phyloP scores from a whole-genome alignment of 768 basidiomycete species.

The Melanogaster broomeanus region DNA sequence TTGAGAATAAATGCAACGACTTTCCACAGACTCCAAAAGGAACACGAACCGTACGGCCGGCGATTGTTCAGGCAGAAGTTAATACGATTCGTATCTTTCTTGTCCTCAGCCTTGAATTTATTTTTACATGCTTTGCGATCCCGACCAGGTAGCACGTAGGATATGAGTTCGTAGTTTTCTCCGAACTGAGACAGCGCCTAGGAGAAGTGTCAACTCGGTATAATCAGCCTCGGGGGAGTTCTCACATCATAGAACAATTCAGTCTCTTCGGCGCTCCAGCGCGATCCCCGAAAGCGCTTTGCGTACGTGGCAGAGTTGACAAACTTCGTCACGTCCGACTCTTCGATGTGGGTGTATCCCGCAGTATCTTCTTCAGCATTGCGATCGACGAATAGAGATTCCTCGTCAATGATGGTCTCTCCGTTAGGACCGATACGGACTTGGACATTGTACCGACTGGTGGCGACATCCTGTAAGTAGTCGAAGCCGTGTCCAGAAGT shows the following conservation, averaged over 20 bases:
- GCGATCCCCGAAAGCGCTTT: conserved; percentile 76
- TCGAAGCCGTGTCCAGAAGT: conserved; percentile 66
- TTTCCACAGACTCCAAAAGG: background rate
- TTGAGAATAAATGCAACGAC: background rate
- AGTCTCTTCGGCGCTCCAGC: conserved; percentile 91
- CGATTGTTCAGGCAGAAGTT: conserved; percentile 74
- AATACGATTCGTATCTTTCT: conserved; percentile 73
- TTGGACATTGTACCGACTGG: conserved; percentile 81
- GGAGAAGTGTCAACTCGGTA: conserved; percentile 7
- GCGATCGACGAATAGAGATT: conserved; percentile 79
- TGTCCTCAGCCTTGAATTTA: conserved; percentile 92
- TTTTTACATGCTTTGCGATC: conserved; percentile 90
- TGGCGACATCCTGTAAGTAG: conserved; percentile 62
- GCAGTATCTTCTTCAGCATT: conserved; percentile 65
- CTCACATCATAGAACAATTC: conserved; percentile 84
- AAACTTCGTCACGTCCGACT: conserved; percentile 83
- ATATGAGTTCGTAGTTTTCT: conserved; percentile 91
- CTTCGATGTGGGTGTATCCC: conserved; percentile 76
- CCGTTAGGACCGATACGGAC: conserved; percentile 87
- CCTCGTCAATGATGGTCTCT: conserved; percentile 84
- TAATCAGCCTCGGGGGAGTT: conserved; percentile 4
- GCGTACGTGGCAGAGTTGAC: conserved; percentile 83
- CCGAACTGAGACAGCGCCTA: conserved; percentile 90
- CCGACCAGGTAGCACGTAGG: conserved; percentile 80
- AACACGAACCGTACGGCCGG: conserved; percentile 68